Percentiles rank a stretch among this genome's conserved stretches.
phyloP scores from a whole-genome alignment of 352 stramenopile genomes.

The Phytophthora vignae region DNA sequence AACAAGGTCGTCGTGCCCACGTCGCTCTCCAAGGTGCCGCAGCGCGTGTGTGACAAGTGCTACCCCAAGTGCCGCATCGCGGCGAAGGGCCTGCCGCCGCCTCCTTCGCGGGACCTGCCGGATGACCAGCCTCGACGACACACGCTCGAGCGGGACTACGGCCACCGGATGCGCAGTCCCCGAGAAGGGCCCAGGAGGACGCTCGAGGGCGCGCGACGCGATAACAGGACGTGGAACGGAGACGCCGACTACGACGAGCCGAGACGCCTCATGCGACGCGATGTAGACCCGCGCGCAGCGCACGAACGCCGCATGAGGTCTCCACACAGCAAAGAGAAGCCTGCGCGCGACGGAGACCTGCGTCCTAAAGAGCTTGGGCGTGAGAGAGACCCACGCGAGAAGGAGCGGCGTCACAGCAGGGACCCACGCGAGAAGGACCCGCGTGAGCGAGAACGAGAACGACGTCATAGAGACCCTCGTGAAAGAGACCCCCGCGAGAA shows the following conservation, averaged over 20 bases:
- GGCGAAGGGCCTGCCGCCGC: slow-evolving; percentile 18
- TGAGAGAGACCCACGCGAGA: slow-evolving; percentile 4
- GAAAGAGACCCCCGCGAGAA: slow-evolving; percentile 12
- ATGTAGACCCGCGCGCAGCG: slow-evolving; percentile 17
- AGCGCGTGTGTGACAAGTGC: slow-evolving; percentile 83
- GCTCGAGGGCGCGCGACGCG: slow-evolving; percentile 13
- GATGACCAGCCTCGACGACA: slow-evolving; percentile 29
- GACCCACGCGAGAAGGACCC: slow-evolving; percentile 13
- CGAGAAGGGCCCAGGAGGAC: slow-evolving; percentile 12
- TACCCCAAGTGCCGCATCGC: slow-evolving; percentile 55
- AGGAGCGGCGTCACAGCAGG: slow-evolving; percentile 1
- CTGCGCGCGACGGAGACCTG: slow-evolving; percentile 16
- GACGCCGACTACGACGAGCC: slow-evolving; percentile 22
- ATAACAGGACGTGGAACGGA: slow-evolving; percentile 41
- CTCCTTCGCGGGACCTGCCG: slow-evolving; percentile 20
- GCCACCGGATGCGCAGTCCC: slow-evolving; percentile 15
- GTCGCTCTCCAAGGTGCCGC: slow-evolving; percentile 66
- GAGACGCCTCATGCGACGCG: slow-evolving; percentile 4
- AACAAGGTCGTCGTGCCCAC: slow-evolving; percentile 73
- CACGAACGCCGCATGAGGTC: slow-evolving; percentile 31
- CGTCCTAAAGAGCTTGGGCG: slow-evolving; percentile 12
- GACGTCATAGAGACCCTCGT: background rate
- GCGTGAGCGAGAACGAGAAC: slow-evolving; percentile 7
- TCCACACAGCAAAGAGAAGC: slow-evolving; percentile 17
- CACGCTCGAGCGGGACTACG: slow-evolving; percentile 27